Base-by-base conservation (phyloP, 768 basidiomycete species). In the Tricholoma sp. region DNA sequence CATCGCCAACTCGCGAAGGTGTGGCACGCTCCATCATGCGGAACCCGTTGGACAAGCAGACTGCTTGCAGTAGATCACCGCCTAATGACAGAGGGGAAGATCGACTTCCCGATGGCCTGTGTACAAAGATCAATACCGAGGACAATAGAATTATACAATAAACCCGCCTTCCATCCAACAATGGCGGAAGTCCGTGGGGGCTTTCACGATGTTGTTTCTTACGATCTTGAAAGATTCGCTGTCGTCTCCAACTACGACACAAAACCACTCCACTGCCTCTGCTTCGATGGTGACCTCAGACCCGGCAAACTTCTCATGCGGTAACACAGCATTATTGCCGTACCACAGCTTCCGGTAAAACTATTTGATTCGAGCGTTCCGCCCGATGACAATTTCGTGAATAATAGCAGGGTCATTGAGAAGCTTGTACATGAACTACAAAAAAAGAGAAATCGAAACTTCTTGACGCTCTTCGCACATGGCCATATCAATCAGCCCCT, bases 301-400 rank as follows among this genome's bases (percentile, higher is more conserved):
- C 18, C 94, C 89, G 53, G 84, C 81, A 74, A 98, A 96, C 12
- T 81, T 88, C 61, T 91, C 89, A 50, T 81, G 82, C 9, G 94
- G 90, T 24, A 98, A 78, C 1, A 69, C 70, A 62, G 88, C 82
- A 58, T 90, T 77, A 65, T 94, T 93, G 36, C 97, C 94, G 68
- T 94, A 96, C 97, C 97, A 98, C 33, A 98, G 74, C 68, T 87
- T 87, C 97, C 97, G 98, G 78, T 99, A 99, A 69, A 98, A 98
- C 63, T 89, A 83, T 75, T 97, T 98, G 76, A 98, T 95, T 59
- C 90, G 84, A 54, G 77, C 78, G 75, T 96, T 98, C 62, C 95
- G 86, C 58, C 81, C 90, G 8, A 81, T 78, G 4, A 84, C 82
- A 55, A 96, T 74, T 69, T 98, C 96, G 66, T 96, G 95, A 61